Conservation (phyloP, 306 rosid genomes). For the Lathyrus aphaca region DNA sequence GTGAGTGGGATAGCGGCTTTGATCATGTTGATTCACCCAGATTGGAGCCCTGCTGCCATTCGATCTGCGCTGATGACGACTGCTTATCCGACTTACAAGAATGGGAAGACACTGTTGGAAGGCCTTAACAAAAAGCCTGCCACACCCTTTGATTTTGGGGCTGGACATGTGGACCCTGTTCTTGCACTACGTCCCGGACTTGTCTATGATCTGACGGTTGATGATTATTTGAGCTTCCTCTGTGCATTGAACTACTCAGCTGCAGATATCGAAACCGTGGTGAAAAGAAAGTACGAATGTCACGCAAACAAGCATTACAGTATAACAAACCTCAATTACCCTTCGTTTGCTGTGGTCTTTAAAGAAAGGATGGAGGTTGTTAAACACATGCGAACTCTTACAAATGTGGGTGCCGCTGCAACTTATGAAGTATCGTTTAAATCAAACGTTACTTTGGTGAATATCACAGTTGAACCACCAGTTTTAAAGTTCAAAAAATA, state of each 20-base stretch:
- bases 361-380: conserved; percentile 13
- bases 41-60: conserved; percentile 77
- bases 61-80: conserved; percentile 81
- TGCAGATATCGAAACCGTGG: conserved; percentile 41
- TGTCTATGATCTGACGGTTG: conserved; percentile 62
- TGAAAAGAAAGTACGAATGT: conserved; percentile 53
- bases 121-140: conserved; percentile 52
- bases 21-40: conserved; percentile 63
- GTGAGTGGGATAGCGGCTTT: conserved; percentile 70
- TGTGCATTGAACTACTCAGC: conserved; percentile 68
- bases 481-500: background rate
- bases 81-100: conserved; percentile 57
- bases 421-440: conserved; percentile 52
- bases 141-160: conserved; percentile 69
- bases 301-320: background rate
- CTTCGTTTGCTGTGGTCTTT: conserved; percentile 59
- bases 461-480: conserved; percentile 61
- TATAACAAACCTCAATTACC: conserved; percentile 51
- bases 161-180: conserved; percentile 77
- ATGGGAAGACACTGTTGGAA: conserved; percentile 48
- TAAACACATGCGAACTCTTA: conserved; percentile 57
- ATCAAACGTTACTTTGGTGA: conserved; percentile 38
- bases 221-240: conserved; percentile 66
- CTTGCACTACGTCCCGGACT: conserved; percentile 75
- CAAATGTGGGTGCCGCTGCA: conserved; percentile 22